phyloP scores from a whole-genome alignment of 176 grass and related monocot genomes.

The Guadua angustifolia region DNA sequence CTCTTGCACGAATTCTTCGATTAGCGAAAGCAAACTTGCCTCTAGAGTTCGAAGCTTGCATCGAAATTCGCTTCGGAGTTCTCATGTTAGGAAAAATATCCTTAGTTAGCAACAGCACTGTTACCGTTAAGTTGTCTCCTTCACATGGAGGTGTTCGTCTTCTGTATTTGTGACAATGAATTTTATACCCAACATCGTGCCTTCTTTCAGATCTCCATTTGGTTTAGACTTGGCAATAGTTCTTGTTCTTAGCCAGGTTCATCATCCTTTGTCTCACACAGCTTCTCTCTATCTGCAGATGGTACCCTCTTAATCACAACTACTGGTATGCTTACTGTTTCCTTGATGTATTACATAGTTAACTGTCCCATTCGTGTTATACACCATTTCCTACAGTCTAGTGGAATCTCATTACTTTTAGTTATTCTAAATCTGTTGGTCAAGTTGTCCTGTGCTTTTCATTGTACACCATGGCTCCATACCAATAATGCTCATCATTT shows the following conservation, averaged over 20 bases:
- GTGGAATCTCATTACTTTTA: slow-evolving; percentile 3
- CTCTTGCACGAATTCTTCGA: not conserved
- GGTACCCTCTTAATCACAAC: slow-evolving; percentile 68
- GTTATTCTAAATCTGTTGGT: not conserved
- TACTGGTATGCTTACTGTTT: slow-evolving; percentile 54
- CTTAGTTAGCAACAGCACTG: not conserved
- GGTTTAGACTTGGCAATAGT: not conserved
- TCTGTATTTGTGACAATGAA: not conserved
- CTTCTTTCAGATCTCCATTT: slow-evolving; percentile 19
- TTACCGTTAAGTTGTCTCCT: not conserved
- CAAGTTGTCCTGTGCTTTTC: not conserved
- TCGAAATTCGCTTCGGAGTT: not conserved
- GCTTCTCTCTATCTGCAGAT: slow-evolving; percentile 61
- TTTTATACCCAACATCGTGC: not conserved
- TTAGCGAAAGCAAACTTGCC: not conserved
- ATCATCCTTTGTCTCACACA: slow-evolving; percentile 35
- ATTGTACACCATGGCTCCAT: not conserved
- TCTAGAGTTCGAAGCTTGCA: not conserved
- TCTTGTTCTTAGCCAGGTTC: slow-evolving; percentile 18
- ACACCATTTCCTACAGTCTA: not conserved
- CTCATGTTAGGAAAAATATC: not conserved
- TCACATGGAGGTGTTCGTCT: not conserved
- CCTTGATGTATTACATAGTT: not conserved
- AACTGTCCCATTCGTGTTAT: not conserved
- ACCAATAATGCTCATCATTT: not conserved